A percentile compares a stretch with the other conserved stretches of the same genome.
These are phyloP conservation scores for Anthostomella pinea DNA, from an alignment of 2,329 filamentous ascomycete species.

Conservation along the genomic window DNA sequence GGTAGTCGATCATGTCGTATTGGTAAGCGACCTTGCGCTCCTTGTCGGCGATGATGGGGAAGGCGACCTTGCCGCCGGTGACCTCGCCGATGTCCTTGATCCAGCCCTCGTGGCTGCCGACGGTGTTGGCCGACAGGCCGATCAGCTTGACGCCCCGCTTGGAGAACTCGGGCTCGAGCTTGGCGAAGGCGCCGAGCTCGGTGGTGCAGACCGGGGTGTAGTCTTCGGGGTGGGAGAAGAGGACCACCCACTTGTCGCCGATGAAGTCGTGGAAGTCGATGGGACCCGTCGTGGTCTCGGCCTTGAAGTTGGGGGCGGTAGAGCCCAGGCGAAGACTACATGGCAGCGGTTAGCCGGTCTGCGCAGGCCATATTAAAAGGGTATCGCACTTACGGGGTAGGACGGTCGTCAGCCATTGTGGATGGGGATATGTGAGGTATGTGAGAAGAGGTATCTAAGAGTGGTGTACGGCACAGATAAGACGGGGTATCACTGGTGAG, in stretches of 20 bases:
- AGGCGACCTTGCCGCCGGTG: constrained; percentile 64
- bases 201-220: constrained; percentile 96
- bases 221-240: constrained; percentile 85
- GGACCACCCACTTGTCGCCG: constrained; percentile 73
- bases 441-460: not conserved
- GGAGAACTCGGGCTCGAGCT: constrained; percentile 82
- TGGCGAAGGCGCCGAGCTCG: constrained; percentile 89
- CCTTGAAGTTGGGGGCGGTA: constrained; percentile 77
- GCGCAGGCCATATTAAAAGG: not conserved
- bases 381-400: constrained; percentile 27
- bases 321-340: constrained; percentile 62
- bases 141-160: constrained; percentile 89
- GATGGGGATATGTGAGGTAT: constrained; percentile 4
- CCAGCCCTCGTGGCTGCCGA: constrained; percentile 82
- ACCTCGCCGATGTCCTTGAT: constrained; percentile 86
- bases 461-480: not conserved
- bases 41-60: constrained; percentile 82
- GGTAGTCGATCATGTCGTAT: constrained; percentile 83
- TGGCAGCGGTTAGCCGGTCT: constrained; percentile 2
- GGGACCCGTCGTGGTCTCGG: constrained; percentile 72
- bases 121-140: constrained; percentile 82
- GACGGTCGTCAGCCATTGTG: constrained; percentile 28
- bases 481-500: no score
- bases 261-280: constrained; percentile 84
- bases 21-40: constrained; percentile 70